A percentile compares a stretch with the other conserved stretches of the same genome.
phyloP scores from a whole-genome alignment of 805 yeast genomes.

The Spencermartinsiella europaea region DNA sequence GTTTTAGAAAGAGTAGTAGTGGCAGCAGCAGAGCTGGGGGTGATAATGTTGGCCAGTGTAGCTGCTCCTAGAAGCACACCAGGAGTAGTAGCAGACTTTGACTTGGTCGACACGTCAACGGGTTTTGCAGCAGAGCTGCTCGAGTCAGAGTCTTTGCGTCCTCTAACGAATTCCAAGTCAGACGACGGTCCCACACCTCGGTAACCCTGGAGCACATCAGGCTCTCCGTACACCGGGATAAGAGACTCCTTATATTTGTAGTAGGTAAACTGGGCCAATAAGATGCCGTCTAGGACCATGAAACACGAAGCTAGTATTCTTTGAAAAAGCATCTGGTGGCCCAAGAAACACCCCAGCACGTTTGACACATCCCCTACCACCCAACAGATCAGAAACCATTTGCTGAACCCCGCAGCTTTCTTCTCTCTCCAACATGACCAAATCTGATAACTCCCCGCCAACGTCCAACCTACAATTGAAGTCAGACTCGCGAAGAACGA shows the following conservation, averaged over 20 bases:
- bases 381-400: constrained; percentile 26
- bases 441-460: constrained; percentile 30
- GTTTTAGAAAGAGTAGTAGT: not conserved
- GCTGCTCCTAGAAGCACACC: not conserved
- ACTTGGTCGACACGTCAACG: not conserved
- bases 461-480: constrained; percentile 28
- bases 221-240: not conserved
- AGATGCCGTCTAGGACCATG: constrained; percentile 21
- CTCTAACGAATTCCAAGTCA: not conserved
- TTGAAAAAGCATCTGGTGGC: constrained; percentile 30
- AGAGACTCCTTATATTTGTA: constrained; percentile 12
- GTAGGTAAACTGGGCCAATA: constrained; percentile 25
- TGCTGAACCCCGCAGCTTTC: constrained; percentile 29
- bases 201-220: not conserved
- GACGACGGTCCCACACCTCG: not conserved
- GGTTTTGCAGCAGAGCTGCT: not conserved
- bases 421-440: constrained; percentile 23
- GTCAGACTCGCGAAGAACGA: constrained; percentile 22
- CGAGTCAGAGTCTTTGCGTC: too few species aligned
- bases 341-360: constrained; percentile 29
- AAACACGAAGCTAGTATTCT: constrained; percentile 24
- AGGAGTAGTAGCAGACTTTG: not conserved
- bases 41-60: not conserved
- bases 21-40: not conserved
- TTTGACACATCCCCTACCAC: constrained; percentile 30